Evolutionary conservation across 148 eudicot genomes (phyloP), one percentile per base, ranked within the genome.

Genomic region (Linanthus parryae): DNA sequence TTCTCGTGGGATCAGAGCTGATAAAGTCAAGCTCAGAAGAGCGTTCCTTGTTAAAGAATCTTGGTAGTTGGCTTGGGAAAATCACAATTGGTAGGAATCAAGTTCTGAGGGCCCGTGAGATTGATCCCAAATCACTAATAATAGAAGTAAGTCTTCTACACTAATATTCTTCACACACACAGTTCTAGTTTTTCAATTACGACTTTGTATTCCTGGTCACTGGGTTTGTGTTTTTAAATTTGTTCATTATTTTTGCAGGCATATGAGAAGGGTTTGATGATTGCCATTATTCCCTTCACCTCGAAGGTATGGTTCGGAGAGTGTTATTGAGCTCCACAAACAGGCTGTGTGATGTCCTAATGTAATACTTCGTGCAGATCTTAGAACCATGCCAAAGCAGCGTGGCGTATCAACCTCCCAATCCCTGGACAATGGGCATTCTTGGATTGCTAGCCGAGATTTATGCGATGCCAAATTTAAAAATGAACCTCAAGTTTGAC

Each of bases 51-150:
- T 80, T 91, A 33, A 91, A 91, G 66, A 91, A 86, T 71, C 68
- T 91, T 48, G 98, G 98, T 58, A 87, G 98, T 68, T 91, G 98
- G 98, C 95, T 91, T 63, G 98, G 95, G 48, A 91, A 79, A 67
- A 91, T 86, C 61, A 91, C 98, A 52, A 91, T 91, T 45, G 95
- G 98, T 29, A 74, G 75, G 69, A 91, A 91, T 62, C 86, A 74
- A 65, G 94, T 81, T 56, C 78, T 91, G 44, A 77, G 83, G 75
- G 94, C 84, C 20, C 80, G 78, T 28, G 87, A 91, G 52, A 74
- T 91, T 59, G 98, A 91, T 73, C 94, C 89, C 34, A 91, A 91
- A 70, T 77, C 98, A 30, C 71, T 91, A 53, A 73, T 91, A 45
- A 69, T 91, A 43, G 87, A 91, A 94, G 98, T 91, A 49, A 25